Conservation (phyloP, 2,329 filamentous ascomycete species). For the Ophiostoma triangulosporum region DNA sequence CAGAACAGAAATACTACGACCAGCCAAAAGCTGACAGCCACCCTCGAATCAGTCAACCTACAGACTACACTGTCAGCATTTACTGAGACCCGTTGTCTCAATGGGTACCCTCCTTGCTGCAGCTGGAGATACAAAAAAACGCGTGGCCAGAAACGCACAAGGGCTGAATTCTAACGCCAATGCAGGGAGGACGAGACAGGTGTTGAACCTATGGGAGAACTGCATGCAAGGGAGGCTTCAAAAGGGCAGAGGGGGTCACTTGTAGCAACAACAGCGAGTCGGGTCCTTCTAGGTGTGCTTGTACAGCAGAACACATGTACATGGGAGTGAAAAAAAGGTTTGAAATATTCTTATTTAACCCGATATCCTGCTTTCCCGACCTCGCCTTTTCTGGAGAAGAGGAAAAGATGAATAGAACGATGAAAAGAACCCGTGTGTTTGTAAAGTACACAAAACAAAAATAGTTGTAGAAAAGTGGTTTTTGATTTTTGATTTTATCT, state of each 20-base stretch:
- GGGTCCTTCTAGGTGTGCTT: too few species aligned
- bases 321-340: neutral
- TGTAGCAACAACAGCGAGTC: too few species aligned
- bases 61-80: neutral
- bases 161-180: neutral
- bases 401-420: neutral
- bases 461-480: neutral
- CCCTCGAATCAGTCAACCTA: too few species aligned
- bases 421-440: neutral
- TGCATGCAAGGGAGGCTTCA: neutral
- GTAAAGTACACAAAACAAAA: neutral
- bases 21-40: too few species aligned
- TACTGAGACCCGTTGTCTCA: neutral
- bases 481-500: neutral
- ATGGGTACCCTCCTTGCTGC: neutral
- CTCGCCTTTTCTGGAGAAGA: neutral
- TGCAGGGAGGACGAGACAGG: neutral
- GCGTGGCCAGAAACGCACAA: neutral
- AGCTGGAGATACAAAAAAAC: neutral
- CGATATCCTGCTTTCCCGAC: neutral
- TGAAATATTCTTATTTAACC: neutral
- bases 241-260: neutral
- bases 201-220: neutral
- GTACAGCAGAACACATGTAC: too few species aligned
- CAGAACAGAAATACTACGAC: too few species aligned